Percentiles rank a stretch among this genome's conserved stretches.
Conservation (phyloP, 179 eudicot genomes). For the Beta lomatogona region DNA sequence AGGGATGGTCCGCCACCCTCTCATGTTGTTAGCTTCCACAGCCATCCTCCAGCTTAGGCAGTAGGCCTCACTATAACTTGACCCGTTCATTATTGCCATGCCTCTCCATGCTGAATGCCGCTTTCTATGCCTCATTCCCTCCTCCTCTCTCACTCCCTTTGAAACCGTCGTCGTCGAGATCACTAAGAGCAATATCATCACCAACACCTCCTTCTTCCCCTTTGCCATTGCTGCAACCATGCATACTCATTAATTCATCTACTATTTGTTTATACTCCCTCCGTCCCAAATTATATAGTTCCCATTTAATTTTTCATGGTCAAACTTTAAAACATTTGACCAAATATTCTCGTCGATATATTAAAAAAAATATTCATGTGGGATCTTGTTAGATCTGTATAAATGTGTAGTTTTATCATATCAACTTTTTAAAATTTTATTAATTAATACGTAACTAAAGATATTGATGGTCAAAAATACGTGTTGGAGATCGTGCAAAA, state of each 20-base stretch:
- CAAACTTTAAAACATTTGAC: no score
- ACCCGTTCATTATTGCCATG: background rate
- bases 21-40: conserved; percentile 71
- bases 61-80: conserved; percentile 27
- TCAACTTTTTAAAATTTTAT: no score
- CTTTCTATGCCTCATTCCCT: background rate
- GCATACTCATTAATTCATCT: background rate
- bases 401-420: no score
- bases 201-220: background rate
- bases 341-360: no score
- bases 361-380: no score
- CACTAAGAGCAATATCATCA: conserved; percentile 4
- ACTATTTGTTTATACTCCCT: no score
- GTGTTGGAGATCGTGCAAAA: no score
- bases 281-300: no score
- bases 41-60: conserved; percentile 85
- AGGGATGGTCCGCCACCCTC: conserved; percentile 73
- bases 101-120: background rate
- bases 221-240: conserved; percentile 30
- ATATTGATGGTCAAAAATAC: no score
- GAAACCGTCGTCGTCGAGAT: conserved; percentile 3
- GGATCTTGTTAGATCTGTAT: no score
- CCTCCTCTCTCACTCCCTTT: background rate
- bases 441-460: no score
- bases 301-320: no score